Evolutionary conservation across 139 green algal genomes (phyloP).

Genomic region (Chlamydomonas applanata): DNA sequence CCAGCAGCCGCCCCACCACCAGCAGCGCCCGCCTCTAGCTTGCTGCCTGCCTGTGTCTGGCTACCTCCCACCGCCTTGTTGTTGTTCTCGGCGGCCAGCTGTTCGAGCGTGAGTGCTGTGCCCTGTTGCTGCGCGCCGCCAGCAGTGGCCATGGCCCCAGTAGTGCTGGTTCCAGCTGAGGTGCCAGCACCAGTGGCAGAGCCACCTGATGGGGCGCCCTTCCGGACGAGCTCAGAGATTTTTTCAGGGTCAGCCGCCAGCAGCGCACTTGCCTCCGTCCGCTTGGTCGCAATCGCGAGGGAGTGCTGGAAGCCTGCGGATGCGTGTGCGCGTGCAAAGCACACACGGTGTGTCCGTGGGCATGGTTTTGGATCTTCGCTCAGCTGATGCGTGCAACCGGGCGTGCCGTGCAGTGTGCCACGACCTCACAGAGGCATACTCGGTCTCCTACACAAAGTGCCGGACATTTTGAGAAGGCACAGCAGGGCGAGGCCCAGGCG

Average conservation of each 20-base stretch:
- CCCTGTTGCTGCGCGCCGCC: background rate
- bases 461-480: too few relatives aligned
- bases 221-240: background rate
- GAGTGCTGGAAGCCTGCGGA: slow-evolving; percentile 54
- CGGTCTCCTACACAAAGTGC: too few relatives aligned
- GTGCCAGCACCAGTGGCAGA: slow-evolving; percentile 3
- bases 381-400: too few relatives aligned
- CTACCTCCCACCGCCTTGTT: background rate
- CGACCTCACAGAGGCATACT: too few relatives aligned
- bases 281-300: slow-evolving; percentile 38
- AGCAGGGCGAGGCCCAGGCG: too few relatives aligned
- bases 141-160: background rate
- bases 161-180: background rate
- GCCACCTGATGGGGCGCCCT: background rate
- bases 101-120: background rate
- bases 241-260: background rate
- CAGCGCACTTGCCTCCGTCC: background rate
- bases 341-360: too few relatives aligned
- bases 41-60: slow-evolving; percentile 1
- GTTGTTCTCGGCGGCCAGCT: background rate
- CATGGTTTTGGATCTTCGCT: too few relatives aligned
- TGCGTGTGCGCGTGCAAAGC: too few relatives aligned
- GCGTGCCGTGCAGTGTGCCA: too few relatives aligned
- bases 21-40: background rate
- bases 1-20: background rate